phyloP scores from a whole-genome alignment of 2,329 filamentous ascomycete genomes.

The Cytospora schulzeri region DNA sequence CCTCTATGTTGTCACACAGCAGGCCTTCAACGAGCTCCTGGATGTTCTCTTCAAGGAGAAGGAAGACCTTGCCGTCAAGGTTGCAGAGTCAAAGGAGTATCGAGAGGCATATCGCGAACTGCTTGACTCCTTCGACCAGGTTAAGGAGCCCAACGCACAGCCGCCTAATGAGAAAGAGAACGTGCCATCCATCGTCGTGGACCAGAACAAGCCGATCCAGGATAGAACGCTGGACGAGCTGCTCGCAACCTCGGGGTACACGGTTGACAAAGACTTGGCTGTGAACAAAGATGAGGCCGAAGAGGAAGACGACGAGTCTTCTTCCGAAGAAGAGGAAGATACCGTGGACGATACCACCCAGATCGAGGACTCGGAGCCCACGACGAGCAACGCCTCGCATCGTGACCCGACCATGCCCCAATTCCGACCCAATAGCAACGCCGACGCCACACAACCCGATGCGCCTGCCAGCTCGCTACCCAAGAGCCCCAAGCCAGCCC shows the following conservation, averaged over 20 bases:
- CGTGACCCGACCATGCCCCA: slow-evolving; percentile 69
- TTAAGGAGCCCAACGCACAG: slow-evolving; percentile 8
- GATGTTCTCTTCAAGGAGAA: slow-evolving; percentile 81
- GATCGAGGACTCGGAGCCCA: slow-evolving; percentile 22
- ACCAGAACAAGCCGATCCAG: slow-evolving; percentile 31
- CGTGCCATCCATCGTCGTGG: slow-evolving; percentile 6
- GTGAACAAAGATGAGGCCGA: not conserved
- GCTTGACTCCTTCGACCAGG: slow-evolving; percentile 47
- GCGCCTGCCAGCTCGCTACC: not conserved
- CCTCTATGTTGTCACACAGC: slow-evolving; percentile 86
- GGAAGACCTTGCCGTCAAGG: slow-evolving; percentile 74
- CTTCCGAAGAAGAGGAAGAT: slow-evolving; percentile 28
- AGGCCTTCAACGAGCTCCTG: slow-evolving; percentile 90
- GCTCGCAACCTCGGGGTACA: slow-evolving; percentile 49
- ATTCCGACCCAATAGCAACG: slow-evolving; percentile 60
- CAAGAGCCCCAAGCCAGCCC: slow-evolving; percentile 7
- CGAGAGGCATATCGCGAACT: slow-evolving; percentile 59
- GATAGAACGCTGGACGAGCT: slow-evolving; percentile 44
- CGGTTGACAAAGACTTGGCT: slow-evolving; percentile 36
- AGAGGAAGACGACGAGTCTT: slow-evolving; percentile 20
- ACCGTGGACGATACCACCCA: slow-evolving; percentile 12
- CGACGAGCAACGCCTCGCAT: slow-evolving; percentile 34
- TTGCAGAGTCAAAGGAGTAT: slow-evolving; percentile 62
- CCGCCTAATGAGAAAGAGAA: slow-evolving; percentile 32
- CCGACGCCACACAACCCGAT: slow-evolving; percentile 29